phyloP scores from a whole-genome alignment of 202 grass and related monocot genomes.

The Hordeum pubiflorum region DNA sequence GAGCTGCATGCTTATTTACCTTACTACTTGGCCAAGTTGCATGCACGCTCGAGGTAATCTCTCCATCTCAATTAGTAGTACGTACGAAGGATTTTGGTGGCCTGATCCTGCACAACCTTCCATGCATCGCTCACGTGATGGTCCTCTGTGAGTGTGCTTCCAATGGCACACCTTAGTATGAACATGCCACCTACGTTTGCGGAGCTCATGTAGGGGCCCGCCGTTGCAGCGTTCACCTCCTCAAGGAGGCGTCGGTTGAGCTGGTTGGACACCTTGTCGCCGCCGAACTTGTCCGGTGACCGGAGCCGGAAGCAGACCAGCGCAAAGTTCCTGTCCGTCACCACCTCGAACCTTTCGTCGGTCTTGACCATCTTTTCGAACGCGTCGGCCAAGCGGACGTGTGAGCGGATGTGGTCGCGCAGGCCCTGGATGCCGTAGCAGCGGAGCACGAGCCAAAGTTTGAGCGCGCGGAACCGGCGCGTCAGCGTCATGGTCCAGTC shows the following conservation, averaged over 20 bases:
- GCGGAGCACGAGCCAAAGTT: too few relatives aligned
- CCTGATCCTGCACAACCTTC: constrained; percentile 40
- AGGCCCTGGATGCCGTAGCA: not conserved
- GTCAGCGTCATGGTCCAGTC: constrained; percentile 31
- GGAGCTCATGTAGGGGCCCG: constrained; percentile 39
- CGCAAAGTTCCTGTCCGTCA: constrained; percentile 18
- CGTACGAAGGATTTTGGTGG: constrained; percentile 1
- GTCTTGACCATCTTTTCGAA: not conserved
- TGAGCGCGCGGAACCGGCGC: too few relatives aligned
- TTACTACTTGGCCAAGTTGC: too few relatives aligned
- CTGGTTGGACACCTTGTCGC: constrained; percentile 17
- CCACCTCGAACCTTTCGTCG: constrained; percentile 40
- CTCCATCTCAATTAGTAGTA: too few relatives aligned
- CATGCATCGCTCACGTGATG: constrained; percentile 30
- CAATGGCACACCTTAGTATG: constrained; percentile 39
- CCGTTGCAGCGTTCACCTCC: constrained; percentile 16
- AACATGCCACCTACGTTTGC: constrained; percentile 33
- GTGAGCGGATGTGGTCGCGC: not conserved
- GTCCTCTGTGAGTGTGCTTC: constrained; percentile 46
- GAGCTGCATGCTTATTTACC: too few relatives aligned
- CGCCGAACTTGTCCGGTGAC: constrained; percentile 4
- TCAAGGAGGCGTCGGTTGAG: constrained; percentile 38
- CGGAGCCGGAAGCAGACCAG: not conserved
- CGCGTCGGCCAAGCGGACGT: constrained; percentile 27
- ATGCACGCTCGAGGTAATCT: too few relatives aligned